Conservation (phyloP, 2,329 filamentous ascomycete species). For the Drechslerella dactyloides region DNA sequence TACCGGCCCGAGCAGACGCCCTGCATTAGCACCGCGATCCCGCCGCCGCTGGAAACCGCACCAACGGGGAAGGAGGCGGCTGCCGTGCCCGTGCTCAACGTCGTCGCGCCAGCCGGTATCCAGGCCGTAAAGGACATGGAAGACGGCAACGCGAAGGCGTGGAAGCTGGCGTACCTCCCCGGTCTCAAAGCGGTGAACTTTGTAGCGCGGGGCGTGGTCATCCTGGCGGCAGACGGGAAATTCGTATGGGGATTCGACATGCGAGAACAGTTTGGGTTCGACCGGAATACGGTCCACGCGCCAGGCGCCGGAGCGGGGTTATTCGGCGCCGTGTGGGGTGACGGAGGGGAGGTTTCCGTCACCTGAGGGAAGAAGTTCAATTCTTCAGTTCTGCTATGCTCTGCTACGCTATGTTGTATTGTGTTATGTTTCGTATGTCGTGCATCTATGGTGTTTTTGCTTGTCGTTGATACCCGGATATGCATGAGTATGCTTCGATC, state of each 20-base stretch:
- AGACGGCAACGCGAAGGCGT: constrained; percentile 48
- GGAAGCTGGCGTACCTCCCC: constrained; percentile 52
- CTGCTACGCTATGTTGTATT: background rate
- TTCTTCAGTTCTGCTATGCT: background rate
- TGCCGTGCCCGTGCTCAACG: constrained; percentile 24
- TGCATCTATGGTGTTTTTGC: constrained; percentile 8
- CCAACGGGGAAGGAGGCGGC: constrained; percentile 12
- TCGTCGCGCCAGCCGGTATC: constrained; percentile 15
- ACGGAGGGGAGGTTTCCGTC: constrained; percentile 36
- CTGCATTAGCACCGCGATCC: constrained; percentile 34
- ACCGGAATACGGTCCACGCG: constrained; percentile 42
- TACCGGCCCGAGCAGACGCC: constrained; percentile 43
- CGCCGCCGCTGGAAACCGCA: constrained; percentile 12
- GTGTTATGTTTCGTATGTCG: background rate
- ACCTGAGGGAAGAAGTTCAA: too few species aligned
- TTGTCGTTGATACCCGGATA: background rate
- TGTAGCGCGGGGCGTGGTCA: constrained; percentile 50
- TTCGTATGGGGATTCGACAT: constrained; percentile 52
- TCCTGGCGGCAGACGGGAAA: constrained; percentile 51
- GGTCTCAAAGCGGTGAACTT: constrained; percentile 52
- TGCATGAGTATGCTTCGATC: background rate
- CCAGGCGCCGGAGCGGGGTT: constrained; percentile 28
- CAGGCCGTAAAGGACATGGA: constrained; percentile 12
- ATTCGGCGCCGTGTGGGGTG: constrained; percentile 32
- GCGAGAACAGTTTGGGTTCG: constrained; percentile 44